These are phyloP conservation scores for Tuctoria greenei DNA, from an alignment of 176 grass and related monocot genomes.

Conservation along the genomic window DNA sequence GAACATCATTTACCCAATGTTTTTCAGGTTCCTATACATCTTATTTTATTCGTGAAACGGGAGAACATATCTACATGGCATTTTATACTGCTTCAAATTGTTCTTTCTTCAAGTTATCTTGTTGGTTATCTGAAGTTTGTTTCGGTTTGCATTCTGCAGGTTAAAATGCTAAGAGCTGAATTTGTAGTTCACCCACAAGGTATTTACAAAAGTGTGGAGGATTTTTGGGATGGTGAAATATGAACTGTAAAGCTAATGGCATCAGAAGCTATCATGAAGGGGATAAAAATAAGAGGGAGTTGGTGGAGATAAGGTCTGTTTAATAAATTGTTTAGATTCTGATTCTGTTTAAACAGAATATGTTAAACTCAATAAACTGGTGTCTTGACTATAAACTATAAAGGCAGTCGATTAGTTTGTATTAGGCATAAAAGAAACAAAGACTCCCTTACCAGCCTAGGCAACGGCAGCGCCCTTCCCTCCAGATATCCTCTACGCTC, in stretches of 20 bases:
- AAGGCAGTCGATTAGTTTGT: too few species aligned
- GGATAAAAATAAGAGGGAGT: too few species aligned
- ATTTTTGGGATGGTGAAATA: conserved; percentile 67
- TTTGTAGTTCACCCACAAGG: conserved; percentile 30
- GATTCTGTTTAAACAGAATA: too few species aligned
- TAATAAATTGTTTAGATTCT: too few species aligned
- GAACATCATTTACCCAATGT: background rate
- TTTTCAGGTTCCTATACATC: background rate
- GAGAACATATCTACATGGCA: background rate
- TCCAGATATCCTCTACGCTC: too few species aligned
- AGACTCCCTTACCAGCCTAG: too few species aligned
- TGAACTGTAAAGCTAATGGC: background rate
- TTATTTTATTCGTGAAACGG: background rate
- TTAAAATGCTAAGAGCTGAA: conserved; percentile 28
- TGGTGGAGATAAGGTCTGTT: too few species aligned
- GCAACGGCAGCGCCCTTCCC: too few species aligned
- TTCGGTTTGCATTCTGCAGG: conserved; percentile 35
- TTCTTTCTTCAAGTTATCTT: conserved; percentile 1
- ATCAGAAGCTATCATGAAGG: background rate
- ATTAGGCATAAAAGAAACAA: too few species aligned
- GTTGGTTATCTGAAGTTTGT: conserved; percentile 6
- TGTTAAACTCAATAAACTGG: too few species aligned
- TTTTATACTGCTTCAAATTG: background rate
- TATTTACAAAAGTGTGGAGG: conserved; percentile 49
- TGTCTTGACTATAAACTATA: too few species aligned